Evolutionary conservation across 371 early-diverging fungal genomes (phyloP), one percentile per base, ranked within the genome.

Genomic region (Apophysomyces trapeziformis): DNA sequence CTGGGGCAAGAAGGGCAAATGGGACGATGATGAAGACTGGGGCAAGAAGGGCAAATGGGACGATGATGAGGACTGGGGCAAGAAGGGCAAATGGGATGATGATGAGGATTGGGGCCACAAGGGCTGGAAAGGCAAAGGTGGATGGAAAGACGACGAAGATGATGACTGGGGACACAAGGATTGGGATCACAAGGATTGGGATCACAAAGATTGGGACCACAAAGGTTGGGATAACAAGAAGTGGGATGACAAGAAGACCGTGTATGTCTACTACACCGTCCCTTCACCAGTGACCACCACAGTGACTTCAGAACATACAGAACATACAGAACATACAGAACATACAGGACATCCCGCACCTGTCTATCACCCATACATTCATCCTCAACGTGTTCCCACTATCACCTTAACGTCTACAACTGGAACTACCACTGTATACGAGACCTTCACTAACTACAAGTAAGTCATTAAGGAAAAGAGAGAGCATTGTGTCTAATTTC

Each of bases 211-310:
- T 50, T 47, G 62, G 35, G 38, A 45, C 35, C 61, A 32, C 18
- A 56, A 71, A 7, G 54, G 60, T 45, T 56, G 63, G 47, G 58
- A 61, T 21, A 35, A 63, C 18, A 58, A 65, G 58, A 59, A 60
- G 16, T 46, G 58, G 32, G 62, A 39, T n/a, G 58, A 60, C 60
- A 65, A 62, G 47, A 58, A 66, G 65, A 69, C 63, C 41, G 68
- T 73, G 37, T 74, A 74, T 41, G 71, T 74, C 54, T 74, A 74
- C 58, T 65, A 74, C 59, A 74, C 74, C 8, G 68, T 70, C 16
- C 61, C 70, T 47, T 21, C 47, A 54, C 26, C 60, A 41, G 43
- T 36, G 32, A 41, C 41, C 41, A 11, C 41, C 2, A 41, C 41
- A 1, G 8, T 8, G 8, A 41, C 1, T 41, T 5, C 41, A 41